Conservation (phyloP, 2,329 filamentous ascomycete species). For the Cryphonectria carpinicola region DNA sequence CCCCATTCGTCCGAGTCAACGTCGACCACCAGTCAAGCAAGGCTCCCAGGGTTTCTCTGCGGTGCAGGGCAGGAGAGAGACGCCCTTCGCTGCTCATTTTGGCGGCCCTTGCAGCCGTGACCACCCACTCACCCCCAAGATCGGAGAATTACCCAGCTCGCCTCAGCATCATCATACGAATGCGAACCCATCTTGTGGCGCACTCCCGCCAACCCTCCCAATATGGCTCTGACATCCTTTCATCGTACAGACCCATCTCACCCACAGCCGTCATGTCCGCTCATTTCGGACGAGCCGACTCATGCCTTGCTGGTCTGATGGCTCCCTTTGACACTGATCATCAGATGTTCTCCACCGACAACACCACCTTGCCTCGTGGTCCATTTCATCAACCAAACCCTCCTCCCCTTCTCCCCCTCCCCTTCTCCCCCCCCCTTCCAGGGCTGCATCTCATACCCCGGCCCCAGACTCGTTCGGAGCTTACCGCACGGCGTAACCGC, state of each 20-base stretch:
- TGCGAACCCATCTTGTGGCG: background rate
- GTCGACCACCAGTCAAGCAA: background rate
- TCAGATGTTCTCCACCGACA: constrained; percentile 22
- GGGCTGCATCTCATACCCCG: background rate
- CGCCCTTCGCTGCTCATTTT: background rate
- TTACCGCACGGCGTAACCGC: background rate
- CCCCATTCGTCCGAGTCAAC: background rate
- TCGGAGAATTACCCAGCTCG: background rate
- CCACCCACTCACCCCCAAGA: background rate
- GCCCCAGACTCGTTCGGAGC: background rate
- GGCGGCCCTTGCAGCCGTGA: background rate
- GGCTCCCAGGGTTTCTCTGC: background rate
- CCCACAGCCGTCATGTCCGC: background rate
- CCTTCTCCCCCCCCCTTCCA: too few species aligned
- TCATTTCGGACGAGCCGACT: constrained; percentile 9
- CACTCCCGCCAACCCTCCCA: background rate
- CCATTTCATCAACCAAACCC: constrained; percentile 1
- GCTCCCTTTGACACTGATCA: constrained; percentile 8
- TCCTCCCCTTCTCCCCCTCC: too few species aligned
- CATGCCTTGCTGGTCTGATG: background rate
- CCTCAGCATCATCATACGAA: background rate
- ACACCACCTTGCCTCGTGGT: constrained; percentile 28
- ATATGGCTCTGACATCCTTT: background rate
- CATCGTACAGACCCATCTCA: background rate
- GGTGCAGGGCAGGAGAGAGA: background rate